These are phyloP conservation scores for Pestalotiopsis sp. DNA, from an alignment of 2,329 filamentous ascomycete genomes.

Conservation along the genomic window DNA sequence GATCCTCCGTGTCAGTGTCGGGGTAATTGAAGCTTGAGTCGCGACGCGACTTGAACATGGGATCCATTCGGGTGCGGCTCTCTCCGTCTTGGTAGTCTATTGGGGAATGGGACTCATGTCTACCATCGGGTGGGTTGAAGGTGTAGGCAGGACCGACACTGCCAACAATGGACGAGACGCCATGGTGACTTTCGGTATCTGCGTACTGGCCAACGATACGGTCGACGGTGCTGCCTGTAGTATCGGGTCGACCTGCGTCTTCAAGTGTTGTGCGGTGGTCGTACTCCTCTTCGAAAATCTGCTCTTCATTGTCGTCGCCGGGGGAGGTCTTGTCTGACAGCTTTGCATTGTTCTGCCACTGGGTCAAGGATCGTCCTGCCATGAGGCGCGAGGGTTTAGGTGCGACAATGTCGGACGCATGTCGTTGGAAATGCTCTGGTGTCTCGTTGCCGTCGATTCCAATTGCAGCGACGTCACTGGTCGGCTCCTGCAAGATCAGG, in stretches of 20 bases:
- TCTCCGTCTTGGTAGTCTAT: conserved; percentile 12
- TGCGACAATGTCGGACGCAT: conserved; percentile 5
- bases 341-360: conserved; percentile 11
- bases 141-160: conserved; percentile 13
- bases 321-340: background rate
- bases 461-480: background rate
- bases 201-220: conserved; percentile 35
- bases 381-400: conserved; percentile 9
- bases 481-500: conserved; percentile 9
- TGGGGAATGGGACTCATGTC: conserved; percentile 15
- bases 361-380: conserved; percentile 16
- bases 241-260: background rate
- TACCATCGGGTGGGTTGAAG: conserved; percentile 2
- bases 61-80: background rate
- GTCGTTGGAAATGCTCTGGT: background rate
- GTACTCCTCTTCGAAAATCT: background rate
- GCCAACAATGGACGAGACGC: conserved; percentile 13
- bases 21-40: background rate
- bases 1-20: background rate
- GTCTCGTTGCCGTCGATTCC: background rate
- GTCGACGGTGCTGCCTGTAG: conserved; percentile 31
- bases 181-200: background rate
- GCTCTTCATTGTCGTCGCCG: background rate
- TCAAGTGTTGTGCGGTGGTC: background rate
- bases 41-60: background rate